Conservation (phyloP, 257 asterid genomes). For the Plectranthus barbatus region DNA sequence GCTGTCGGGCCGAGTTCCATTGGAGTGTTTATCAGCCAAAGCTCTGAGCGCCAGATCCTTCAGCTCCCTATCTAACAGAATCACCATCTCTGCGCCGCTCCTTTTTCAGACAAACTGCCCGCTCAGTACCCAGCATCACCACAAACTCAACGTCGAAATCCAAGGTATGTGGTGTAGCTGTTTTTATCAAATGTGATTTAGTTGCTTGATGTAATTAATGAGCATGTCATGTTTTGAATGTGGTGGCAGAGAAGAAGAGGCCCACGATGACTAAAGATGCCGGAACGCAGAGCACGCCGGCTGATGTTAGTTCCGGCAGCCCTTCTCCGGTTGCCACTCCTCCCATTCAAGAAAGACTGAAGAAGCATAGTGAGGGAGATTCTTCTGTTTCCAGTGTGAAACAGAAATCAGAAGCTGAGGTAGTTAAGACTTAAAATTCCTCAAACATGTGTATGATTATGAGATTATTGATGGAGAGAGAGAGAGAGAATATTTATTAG, state of each 20-base stretch:
- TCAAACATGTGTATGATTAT: too few relatives aligned
- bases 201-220: too few relatives aligned
- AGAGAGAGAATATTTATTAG: not conserved
- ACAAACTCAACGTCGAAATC: slow-evolving; percentile 18
- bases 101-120: slow-evolving; percentile 36
- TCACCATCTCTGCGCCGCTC: slow-evolving; percentile 73
- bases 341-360: slow-evolving; percentile 50
- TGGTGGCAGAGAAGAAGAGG: slow-evolving; percentile 38
- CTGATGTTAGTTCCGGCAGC: slow-evolving; percentile 30
- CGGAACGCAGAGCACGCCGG: slow-evolving; percentile 64
- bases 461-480: too few relatives aligned
- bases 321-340: slow-evolving; percentile 52
- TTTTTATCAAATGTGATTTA: too few relatives aligned
- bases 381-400: slow-evolving; percentile 35
- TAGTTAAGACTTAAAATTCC: slow-evolving; percentile 14
- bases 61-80: slow-evolving; percentile 39
- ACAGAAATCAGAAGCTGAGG: slow-evolving; percentile 31
- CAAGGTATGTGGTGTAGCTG: slow-evolving; percentile 22
- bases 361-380: slow-evolving; percentile 19
- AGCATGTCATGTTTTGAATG: too few relatives aligned
- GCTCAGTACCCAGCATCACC: slow-evolving; percentile 22
- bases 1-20: slow-evolving; percentile 77
- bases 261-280: slow-evolving; percentile 49
- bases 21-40: slow-evolving; percentile 72
- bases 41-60: slow-evolving; percentile 61